A percentile compares a stretch with the other conserved stretches of the same genome.
phyloP scores from a whole-genome alignment of 257 asterid species.

The Petunia axillaris region DNA sequence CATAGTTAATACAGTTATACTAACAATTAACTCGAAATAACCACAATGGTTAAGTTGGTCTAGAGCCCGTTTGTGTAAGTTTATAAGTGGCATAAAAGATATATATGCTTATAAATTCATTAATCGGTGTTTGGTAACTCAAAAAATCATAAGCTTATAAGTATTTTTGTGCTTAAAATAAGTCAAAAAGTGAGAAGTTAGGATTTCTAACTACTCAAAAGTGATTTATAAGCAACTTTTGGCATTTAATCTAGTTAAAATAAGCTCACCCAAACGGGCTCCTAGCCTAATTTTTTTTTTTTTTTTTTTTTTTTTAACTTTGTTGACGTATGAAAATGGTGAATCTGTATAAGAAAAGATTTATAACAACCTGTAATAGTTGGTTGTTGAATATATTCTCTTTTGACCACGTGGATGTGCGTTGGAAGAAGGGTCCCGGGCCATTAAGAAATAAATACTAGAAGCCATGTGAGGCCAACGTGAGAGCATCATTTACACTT shows the following conservation, averaged over 20 bases:
- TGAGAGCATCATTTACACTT: constrained; percentile 18
- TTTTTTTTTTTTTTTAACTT: background rate
- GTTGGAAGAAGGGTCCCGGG: background rate
- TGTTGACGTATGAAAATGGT: background rate
- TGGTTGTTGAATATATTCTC: constrained; percentile 13
- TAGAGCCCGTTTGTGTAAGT: background rate
- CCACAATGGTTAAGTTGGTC: background rate
- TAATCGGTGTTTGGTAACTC: too few relatives aligned
- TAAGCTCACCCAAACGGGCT: too few relatives aligned
- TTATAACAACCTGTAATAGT: constrained; percentile 7
- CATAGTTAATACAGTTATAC: background rate
- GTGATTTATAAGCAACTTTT: too few relatives aligned
- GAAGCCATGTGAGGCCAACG: constrained; percentile 13
- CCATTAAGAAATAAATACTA: background rate
- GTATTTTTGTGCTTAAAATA: too few relatives aligned
- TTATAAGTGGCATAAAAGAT: too few relatives aligned
- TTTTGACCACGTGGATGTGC: constrained; percentile 2
- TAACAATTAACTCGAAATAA: background rate
- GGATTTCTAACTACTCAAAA: too few relatives aligned
- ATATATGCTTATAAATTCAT: too few relatives aligned
- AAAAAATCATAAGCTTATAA: too few relatives aligned
- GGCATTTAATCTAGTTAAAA: too few relatives aligned
- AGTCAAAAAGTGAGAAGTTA: too few relatives aligned
- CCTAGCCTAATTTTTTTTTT: too few relatives aligned
- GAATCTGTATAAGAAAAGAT: background rate